Evolutionary conservation across 1,284 basidiomycete genomes (phyloP).

Genomic region (Irpex rosettiformis): DNA sequence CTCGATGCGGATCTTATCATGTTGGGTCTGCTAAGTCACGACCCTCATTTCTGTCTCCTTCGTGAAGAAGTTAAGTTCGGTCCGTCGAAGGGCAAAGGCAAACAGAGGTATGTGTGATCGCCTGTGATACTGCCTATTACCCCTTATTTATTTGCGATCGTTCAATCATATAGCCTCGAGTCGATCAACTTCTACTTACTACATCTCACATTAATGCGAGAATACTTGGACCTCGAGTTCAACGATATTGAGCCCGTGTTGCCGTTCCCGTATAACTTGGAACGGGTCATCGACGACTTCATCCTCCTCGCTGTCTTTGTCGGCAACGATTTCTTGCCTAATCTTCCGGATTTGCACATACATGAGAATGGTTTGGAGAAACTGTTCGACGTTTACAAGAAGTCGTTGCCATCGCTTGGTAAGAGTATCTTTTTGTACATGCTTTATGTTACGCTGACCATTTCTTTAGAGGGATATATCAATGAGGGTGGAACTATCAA

Average conservation of each 20-base stretch:
- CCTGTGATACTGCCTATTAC: neutral
- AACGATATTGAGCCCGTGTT: slow-evolving; percentile 57
- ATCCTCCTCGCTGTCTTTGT: slow-evolving; percentile 95
- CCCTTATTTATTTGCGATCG: neutral
- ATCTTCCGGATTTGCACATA: slow-evolving; percentile 95
- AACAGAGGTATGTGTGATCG: slow-evolving; percentile 49
- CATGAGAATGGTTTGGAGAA: slow-evolving; percentile 94
- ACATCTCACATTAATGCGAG: slow-evolving; percentile 92
- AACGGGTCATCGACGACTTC: slow-evolving; percentile 97
- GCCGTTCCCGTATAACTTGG: slow-evolving; percentile 77
- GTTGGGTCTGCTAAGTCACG: slow-evolving; percentile 95
- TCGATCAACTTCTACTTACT: slow-evolving; percentile 93
- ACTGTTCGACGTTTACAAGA: slow-evolving; percentile 95
- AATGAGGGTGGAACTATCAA: slow-evolving; percentile 90
- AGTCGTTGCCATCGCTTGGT: slow-evolving; percentile 81
- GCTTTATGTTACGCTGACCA: neutral
- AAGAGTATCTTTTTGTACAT: neutral
- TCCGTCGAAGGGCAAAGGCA: slow-evolving; percentile 70
- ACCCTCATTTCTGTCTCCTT: slow-evolving; percentile 97
- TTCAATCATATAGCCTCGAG: slow-evolving; percentile 55
- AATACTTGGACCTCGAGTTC: slow-evolving; percentile 97
- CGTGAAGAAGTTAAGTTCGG: slow-evolving; percentile 99
- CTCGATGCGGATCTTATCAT: slow-evolving; percentile 99
- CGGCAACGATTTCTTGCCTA: slow-evolving; percentile 96
- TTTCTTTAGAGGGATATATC: slow-evolving; percentile 77